Conservation (phyloP, 441 rosid species). For the Raphanus hybrid region DNA sequence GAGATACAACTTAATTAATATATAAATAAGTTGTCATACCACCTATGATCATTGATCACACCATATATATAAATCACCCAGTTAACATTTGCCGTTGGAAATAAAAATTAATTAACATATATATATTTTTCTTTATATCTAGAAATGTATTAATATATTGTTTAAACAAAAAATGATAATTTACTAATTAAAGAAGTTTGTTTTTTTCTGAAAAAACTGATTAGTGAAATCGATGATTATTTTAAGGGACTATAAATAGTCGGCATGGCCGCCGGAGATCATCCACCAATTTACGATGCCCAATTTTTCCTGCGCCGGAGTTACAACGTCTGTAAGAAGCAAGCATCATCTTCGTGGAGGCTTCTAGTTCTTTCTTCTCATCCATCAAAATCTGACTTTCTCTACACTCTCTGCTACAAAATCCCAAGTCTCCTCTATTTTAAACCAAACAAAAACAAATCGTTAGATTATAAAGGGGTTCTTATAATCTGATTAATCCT, state of each 20-base stretch:
- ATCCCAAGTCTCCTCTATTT: constrained; percentile 77
- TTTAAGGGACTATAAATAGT: constrained; percentile 45
- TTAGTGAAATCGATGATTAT: neutral
- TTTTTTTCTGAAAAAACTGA: neutral
- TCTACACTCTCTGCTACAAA: constrained; percentile 79
- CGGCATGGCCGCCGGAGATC: constrained; percentile 46
- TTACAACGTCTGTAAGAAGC: constrained; percentile 50
- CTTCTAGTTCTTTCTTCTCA: constrained; percentile 60
- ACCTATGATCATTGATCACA: no score
- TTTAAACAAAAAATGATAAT: no score
- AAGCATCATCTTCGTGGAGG: constrained; percentile 49
- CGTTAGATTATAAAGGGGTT: neutral
- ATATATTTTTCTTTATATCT: neutral
- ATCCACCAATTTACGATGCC: constrained; percentile 43
- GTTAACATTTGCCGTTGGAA: no score
- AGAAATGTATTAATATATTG: no score
- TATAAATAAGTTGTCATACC: no score
- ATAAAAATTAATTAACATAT: no score
- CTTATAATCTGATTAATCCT: neutral
- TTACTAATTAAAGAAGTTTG: no score
- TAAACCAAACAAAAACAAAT: neutral
- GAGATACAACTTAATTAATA: no score
- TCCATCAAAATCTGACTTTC: constrained; percentile 67
- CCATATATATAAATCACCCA: no score
- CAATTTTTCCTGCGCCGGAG: constrained; percentile 40